phyloP scores from a whole-genome alignment of 495 filamentous ascomycete genomes.

The Daldinia vernicosa region DNA sequence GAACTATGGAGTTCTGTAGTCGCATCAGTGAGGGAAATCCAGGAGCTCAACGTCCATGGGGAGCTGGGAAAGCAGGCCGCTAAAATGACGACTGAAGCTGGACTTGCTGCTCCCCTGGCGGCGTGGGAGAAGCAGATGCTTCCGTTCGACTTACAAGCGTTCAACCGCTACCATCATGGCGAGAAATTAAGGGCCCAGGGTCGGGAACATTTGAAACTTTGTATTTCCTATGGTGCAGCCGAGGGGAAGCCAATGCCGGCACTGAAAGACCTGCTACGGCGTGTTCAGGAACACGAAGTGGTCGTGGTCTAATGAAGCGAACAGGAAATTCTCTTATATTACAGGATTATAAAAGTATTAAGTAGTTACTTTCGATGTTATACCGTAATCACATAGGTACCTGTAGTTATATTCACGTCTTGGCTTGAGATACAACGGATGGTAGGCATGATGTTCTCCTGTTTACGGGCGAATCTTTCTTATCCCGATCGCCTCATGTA shows the following conservation, averaged over 20 bases:
- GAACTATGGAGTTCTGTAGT: neutral
- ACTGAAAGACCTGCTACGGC: conserved; percentile 20
- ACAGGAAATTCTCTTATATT: neutral
- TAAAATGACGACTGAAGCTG: neutral
- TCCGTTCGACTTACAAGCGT: neutral
- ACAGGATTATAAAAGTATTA: neutral
- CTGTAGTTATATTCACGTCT: neutral
- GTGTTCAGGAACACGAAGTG: conserved; percentile 19
- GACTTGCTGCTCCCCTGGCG: neutral
- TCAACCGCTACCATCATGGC: neutral
- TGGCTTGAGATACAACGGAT: neutral
- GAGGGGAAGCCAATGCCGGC: conserved; percentile 30
- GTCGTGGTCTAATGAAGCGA: neutral
- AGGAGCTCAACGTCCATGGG: neutral
- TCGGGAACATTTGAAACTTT: conserved; percentile 1
- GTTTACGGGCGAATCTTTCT: too few relatives aligned
- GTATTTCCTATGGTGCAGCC: conserved; percentile 9
- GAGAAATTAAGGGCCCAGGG: neutral
- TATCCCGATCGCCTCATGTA: too few relatives aligned
- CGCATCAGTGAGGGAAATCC: neutral
- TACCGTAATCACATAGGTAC: neutral
- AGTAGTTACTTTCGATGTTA: neutral
- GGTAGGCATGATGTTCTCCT: neutral
- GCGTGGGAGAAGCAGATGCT: neutral
- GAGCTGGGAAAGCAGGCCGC: neutral